Conservation (phyloP, 306 rosid genomes). For the Prunus dulcis region DNA sequence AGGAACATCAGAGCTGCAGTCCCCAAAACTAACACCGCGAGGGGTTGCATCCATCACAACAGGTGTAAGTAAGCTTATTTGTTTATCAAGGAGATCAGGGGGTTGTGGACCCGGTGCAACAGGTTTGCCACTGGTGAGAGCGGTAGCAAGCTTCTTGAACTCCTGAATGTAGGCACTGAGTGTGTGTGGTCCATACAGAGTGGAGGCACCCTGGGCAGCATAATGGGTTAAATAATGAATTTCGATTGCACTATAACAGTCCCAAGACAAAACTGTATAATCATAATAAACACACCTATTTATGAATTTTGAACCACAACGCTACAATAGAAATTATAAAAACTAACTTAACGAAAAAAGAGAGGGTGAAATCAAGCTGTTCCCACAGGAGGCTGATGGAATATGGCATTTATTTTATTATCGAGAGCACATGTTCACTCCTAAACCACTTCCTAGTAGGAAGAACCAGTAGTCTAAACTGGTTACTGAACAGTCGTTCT, state of each 20-base stretch:
- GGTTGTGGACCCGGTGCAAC: constrained; percentile 76
- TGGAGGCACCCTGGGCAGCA: constrained; percentile 76
- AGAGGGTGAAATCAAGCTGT: background rate
- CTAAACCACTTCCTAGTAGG: background rate
- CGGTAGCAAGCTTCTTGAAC: constrained; percentile 75
- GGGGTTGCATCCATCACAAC: constrained; percentile 75
- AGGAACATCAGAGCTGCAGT: constrained; percentile 58
- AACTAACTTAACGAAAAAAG: background rate
- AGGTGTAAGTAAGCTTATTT: constrained; percentile 75
- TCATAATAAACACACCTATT: background rate
- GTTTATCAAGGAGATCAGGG: constrained; percentile 69
- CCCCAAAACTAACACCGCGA: constrained; percentile 63
- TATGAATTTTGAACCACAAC: background rate
- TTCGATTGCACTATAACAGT: background rate
- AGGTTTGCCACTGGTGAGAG: constrained; percentile 34
- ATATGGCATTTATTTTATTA: background rate
- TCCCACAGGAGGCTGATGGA: background rate
- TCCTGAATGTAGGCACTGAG: constrained; percentile 85
- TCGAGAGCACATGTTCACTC: background rate
- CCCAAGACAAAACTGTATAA: background rate
- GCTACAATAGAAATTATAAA: background rate
- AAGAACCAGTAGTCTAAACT: background rate
- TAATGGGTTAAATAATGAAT: background rate
- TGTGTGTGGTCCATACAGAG: constrained; percentile 87
- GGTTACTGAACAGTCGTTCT: background rate